Base-by-base conservation (phyloP, 2,329 filamentous ascomycete species). In the Diplodia mutila region DNA sequence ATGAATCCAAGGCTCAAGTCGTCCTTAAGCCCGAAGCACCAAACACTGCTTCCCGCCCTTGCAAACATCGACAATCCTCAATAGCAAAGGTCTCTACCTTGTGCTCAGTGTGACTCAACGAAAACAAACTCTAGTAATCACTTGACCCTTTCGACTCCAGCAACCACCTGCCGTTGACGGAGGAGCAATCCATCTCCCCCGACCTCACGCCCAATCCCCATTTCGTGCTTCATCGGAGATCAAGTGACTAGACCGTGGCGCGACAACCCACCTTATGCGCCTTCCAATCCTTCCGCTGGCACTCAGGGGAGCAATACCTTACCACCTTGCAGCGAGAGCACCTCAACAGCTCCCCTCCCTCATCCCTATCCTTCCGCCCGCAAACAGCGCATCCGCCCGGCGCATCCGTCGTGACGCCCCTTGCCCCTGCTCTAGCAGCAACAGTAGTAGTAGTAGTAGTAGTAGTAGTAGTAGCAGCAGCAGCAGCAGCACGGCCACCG, bases 221-320 rank as follows among this genome's bases (percentile, higher is more conserved):
- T 16, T 9, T 25, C 2, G 14, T 27, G 7, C 27, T 11, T 29
- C 14, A 9, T 8, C 8, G 29, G 18, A 29, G 25, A 8, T 29
- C 49, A 25, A 16, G 14, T 55, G 11, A 55, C 11, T 6, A 11
- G 2, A 9, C 32, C 2, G 21, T 16, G 37, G 53, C 29, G 37
- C 34, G n/a, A 39, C 53, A 57, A 39, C 34, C 42, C 37, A 68
- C 57, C 70, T 76, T 78, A 72, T 88, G 85, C 72, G 77, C 82
- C 71, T 80, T 83, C 85, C 85, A 88, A 67, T 87, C 83, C 70
- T 76, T 79, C 73, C 80, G 82, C 79, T 88, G 86, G 65, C 86
- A 89, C 59, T 82, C 80, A 0, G 67, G 68, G 3, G 82, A 84
- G 73, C 86, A 89, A 65, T 88, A 89, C 69, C 73, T 79, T 14